Conservation (phyloP, 495 filamentous ascomycete genomes). For the Hyaloscypha bicolor region DNA sequence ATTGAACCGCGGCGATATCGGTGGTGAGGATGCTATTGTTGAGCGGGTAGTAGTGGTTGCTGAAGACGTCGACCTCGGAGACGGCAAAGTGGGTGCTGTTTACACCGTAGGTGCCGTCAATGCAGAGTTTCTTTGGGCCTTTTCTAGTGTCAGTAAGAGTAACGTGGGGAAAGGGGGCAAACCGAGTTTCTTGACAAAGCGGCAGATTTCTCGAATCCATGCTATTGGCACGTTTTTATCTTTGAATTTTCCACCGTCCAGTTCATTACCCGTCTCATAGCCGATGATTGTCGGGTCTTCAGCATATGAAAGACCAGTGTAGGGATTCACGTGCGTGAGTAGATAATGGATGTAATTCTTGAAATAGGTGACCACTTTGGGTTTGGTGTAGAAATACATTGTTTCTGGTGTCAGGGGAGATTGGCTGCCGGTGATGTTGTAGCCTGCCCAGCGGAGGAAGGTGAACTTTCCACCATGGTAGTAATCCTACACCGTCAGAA, state of each 20-base stretch:
- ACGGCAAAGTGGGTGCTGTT: conserved; percentile 51
- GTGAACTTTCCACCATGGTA: conserved; percentile 61
- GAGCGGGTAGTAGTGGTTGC: conserved; percentile 56
- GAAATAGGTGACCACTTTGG: conserved; percentile 47
- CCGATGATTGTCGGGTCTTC: conserved; percentile 59
- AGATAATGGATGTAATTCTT: conserved; percentile 54
- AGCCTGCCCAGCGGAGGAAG: conserved; percentile 55
- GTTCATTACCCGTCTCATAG: conserved; percentile 59
- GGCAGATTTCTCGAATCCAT: conserved; percentile 52
- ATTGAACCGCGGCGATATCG: conserved; percentile 45
- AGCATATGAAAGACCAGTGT: conserved; percentile 56
- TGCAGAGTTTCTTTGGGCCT: conserved; percentile 48
- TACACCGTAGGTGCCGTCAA: conserved; percentile 59
- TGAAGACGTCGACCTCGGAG: conserved; percentile 52
- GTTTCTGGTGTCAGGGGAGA: conserved; percentile 41
- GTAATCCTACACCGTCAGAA: conserved; percentile 45
- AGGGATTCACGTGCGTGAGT: conserved; percentile 53
- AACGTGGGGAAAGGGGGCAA: not conserved
- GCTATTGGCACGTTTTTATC: conserved; percentile 51
- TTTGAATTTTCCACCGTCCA: conserved; percentile 49
- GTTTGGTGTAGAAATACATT: conserved; percentile 56
- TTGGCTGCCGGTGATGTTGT: conserved; percentile 46
- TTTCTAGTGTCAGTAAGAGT: not conserved
- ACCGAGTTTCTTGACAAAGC: conserved; percentile 49
- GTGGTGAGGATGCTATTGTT: conserved; percentile 44